Conservation (phyloP, 1,284 basidiomycete species). For the Somion occarium region DNA sequence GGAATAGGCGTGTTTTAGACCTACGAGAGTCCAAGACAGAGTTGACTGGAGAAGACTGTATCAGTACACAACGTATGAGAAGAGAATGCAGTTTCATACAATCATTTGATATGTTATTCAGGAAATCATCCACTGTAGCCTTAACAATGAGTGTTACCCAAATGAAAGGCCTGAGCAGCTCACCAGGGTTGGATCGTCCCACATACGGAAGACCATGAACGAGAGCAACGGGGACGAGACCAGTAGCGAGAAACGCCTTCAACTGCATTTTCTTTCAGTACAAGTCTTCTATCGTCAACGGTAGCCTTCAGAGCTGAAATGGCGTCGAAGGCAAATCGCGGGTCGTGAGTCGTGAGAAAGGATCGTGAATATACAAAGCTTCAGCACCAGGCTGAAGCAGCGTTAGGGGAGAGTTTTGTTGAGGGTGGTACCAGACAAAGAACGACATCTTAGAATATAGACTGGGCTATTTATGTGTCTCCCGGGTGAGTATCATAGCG, state of each 20-base stretch:
- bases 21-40: background rate
- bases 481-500: too few species aligned
- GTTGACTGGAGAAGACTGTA: background rate
- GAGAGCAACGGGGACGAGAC: background rate
- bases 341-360: background rate
- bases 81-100: background rate
- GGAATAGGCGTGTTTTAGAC: background rate
- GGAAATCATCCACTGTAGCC: background rate
- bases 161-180: background rate
- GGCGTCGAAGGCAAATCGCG: background rate
- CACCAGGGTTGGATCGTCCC: background rate
- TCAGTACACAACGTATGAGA: background rate
- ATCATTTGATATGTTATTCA: background rate
- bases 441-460: background rate
- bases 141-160: background rate
- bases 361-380: background rate
- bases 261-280: background rate
- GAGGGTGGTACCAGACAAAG: background rate
- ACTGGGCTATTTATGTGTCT: too few species aligned
- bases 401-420: background rate
- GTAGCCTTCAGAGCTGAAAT: background rate
- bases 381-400: background rate
- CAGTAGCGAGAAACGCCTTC: background rate
- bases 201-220: background rate
- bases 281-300: background rate